These are phyloP conservation scores for Diaporthe aspalathi DNA, from an alignment of 2,329 filamentous ascomycete species.

Conservation along the genomic window DNA sequence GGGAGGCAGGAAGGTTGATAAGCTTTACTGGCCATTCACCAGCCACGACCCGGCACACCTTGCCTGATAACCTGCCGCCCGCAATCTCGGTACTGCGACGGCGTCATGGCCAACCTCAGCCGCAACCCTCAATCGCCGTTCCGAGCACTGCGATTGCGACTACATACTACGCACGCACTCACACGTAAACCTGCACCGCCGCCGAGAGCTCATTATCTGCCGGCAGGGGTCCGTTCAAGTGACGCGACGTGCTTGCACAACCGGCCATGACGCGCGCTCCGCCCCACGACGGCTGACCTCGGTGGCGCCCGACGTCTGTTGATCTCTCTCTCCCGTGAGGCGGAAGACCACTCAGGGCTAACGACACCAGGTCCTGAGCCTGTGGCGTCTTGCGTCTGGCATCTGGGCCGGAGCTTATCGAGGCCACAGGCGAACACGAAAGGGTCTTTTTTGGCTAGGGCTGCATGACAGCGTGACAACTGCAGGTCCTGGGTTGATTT, in stretches of 20 bases:
- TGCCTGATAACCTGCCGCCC: not conserved
- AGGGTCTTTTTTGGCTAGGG: not conserved
- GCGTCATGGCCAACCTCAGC: not conserved
- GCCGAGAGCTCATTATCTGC: not conserved
- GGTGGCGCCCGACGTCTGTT: not conserved
- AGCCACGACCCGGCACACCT: not conserved
- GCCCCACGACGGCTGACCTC: constrained; percentile 1
- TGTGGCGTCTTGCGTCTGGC: not conserved
- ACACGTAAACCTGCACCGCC: not conserved
- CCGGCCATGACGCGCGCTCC: not conserved
- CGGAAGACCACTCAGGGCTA: not conserved
- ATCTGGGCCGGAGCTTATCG: not conserved
- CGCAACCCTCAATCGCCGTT: not conserved
- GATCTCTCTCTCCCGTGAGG: not conserved
- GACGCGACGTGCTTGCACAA: not conserved
- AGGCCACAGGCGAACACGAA: not conserved
- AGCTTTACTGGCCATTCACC: not conserved
- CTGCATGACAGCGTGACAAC: constrained; percentile 13
- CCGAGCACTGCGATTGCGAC: not conserved
- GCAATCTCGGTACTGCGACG: constrained; percentile 1
- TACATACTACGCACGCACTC: no score
- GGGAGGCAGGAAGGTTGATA: no score
- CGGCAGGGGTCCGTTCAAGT: not conserved
- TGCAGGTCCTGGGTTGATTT: constrained; percentile 7
- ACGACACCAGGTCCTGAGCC: not conserved